Base-by-base conservation (phyloP, 257 asterid species). In the Solanum clarkiae region DNA sequence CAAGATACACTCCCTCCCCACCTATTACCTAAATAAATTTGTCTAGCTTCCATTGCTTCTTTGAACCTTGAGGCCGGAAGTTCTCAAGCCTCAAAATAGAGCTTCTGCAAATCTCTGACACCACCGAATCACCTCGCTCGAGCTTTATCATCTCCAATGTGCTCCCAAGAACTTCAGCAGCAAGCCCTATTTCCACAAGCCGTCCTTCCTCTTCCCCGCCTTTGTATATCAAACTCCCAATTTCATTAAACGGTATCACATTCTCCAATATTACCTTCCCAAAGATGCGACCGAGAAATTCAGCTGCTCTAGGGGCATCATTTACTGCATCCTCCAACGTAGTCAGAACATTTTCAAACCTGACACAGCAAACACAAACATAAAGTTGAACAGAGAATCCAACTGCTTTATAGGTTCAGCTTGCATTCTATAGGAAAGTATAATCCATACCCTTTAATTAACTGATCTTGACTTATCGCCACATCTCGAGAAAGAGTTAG, bases 371-470 rank as follows among this genome's bases (percentile, higher is more conserved):
- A 44, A 16, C 6, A 66, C 47, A 26, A 69, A 66, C 26, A 68
- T 24, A 13, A 18, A n/a, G 55, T 89, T 84, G 85, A 80, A 83
- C 44, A 65, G 17, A 80, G 86, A 53, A 56, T 22, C 36, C 47
- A 83, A 51, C 29, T 71, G 32, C 2, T 20, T 59, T 24, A 7
- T 17, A 62, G 47, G 17, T 15, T 44, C 22, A n/a, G 11, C 47
- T 60, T 63, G 65, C 70, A 54, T 44, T 60, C 44, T 26, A 63
- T 22, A 17, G 18, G 55, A 69, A 45, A 16, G 29, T 9, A 83
- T 65, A 44, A n/a, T 75, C 62, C 92, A 24, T 90, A 96, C 99
- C 99, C 98, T 88, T 90, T 89, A 84, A 94, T 81, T 75, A 95
- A 93, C 84, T 95, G 99, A 89, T 90, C 93, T 56, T 84, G 86